phyloP scores from a whole-genome alignment of 345 rosid species.

The Acer saccharum region DNA sequence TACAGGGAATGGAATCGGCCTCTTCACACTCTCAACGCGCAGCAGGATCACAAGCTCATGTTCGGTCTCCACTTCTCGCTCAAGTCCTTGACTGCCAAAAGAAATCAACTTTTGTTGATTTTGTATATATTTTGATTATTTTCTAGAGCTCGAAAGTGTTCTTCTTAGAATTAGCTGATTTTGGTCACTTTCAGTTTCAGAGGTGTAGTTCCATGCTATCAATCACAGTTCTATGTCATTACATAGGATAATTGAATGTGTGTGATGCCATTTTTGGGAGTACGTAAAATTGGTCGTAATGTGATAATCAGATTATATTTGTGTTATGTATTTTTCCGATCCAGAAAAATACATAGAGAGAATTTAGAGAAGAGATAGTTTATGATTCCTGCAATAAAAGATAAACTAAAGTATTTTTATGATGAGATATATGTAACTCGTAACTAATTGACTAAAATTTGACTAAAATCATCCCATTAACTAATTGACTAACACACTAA shows the following conservation, averaged over 20 bases:
- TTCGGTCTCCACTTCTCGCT: conserved; percentile 97
- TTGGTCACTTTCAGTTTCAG: background rate
- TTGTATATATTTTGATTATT: background rate
- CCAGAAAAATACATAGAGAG: no score
- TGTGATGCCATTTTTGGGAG: background rate
- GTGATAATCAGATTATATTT: background rate
- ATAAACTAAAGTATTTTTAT: no score
- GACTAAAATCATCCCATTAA: no score
- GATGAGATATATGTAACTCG: no score
- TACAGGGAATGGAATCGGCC: conserved; percentile 92
- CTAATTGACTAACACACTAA: no score
- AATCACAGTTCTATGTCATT: background rate
- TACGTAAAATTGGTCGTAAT: background rate
- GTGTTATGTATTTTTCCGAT: no score
- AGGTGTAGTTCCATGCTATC: background rate
- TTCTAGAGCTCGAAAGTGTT: background rate
- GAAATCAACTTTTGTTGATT: conserved; percentile 11
- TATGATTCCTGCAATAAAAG: no score
- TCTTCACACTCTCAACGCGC: conserved; percentile 78
- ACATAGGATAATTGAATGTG: background rate
- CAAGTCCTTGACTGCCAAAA: conserved; percentile 90
- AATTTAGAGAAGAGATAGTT: no score
- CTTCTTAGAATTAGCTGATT: background rate
- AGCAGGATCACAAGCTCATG: conserved; percentile 96
- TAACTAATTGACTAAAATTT: no score